These are phyloP conservation scores for Scutellaria barbata DNA, from an alignment of 257 asterid genomes.

Conservation along the genomic window DNA sequence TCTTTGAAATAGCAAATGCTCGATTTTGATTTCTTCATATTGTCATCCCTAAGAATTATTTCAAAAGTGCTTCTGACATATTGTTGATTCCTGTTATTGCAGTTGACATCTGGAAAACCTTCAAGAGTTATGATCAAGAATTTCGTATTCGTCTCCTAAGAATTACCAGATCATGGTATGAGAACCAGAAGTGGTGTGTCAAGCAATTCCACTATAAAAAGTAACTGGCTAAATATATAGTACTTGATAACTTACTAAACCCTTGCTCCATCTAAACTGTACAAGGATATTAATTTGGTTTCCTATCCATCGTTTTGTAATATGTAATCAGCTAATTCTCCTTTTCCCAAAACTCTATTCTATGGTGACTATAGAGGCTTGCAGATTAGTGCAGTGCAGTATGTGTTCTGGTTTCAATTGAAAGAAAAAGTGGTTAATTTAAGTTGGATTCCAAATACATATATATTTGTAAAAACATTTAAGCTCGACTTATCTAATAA, in stretches of 20 bases:
- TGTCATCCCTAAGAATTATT: neutral
- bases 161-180: neutral
- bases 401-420: no score
- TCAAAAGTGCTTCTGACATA: neutral
- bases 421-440: neutral
- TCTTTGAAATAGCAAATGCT: neutral
- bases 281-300: neutral
- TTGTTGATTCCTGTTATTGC: neutral
- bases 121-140: slow-evolving; percentile 6
- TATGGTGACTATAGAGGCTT: no score
- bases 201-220: slow-evolving; percentile 19
- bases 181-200: neutral
- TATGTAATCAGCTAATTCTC: neutral
- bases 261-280: neutral
- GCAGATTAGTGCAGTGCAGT: no score
- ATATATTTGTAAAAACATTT: no score
- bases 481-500: no score
- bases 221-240: neutral
- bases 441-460: neutral
- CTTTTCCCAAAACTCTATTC: no score
- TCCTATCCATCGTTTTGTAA: neutral
- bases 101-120: slow-evolving; percentile 20
- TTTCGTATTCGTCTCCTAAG: neutral
- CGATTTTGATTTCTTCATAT: neutral
- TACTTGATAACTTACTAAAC: neutral